phyloP scores from a whole-genome alignment of 139 green algal genomes.

The Chlorella sp. region DNA sequence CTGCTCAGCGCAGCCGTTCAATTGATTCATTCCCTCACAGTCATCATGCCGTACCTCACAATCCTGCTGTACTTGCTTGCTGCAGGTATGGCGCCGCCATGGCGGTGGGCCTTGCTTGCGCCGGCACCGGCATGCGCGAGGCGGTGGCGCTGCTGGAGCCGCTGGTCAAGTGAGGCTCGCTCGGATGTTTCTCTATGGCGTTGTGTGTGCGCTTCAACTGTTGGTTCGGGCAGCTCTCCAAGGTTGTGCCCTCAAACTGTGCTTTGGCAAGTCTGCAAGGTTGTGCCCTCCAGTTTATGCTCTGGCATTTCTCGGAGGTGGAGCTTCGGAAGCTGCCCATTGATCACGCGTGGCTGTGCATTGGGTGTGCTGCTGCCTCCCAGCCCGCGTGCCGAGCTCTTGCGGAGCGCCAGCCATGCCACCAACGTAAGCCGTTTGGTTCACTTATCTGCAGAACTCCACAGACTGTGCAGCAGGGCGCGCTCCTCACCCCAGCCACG shows the following conservation, averaged over 20 bases:
- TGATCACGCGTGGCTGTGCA: too few species aligned
- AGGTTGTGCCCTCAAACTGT: too few species aligned
- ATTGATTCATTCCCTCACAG: not conserved
- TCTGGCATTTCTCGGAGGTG: too few species aligned
- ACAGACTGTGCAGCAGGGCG: too few species aligned
- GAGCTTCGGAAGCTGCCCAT: too few species aligned
- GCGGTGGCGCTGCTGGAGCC: constrained; percentile 89
- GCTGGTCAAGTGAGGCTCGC: constrained; percentile 59
- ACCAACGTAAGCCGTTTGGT: too few species aligned
- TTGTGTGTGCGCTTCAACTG: too few species aligned
- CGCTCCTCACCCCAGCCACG: not conserved
- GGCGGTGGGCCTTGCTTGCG: constrained; percentile 95
- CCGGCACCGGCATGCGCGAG: constrained; percentile 80
- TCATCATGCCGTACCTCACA: not conserved
- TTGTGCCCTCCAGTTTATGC: too few species aligned
- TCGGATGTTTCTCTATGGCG: not conserved
- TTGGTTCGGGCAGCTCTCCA: too few species aligned
- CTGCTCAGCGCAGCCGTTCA: not conserved
- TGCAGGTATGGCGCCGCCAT: constrained; percentile 94
- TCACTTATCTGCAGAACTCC: too few species aligned
- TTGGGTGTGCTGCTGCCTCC: not conserved
- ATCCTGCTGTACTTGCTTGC: not conserved
- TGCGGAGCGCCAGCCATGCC: not conserved
- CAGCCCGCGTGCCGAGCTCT: too few species aligned
- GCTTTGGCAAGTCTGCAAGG: too few species aligned